Evolutionary conservation across 1,284 basidiomycete genomes (phyloP), one percentile per base, ranked within the genome.

Genomic region (Heterobasidion parviporum): DNA sequence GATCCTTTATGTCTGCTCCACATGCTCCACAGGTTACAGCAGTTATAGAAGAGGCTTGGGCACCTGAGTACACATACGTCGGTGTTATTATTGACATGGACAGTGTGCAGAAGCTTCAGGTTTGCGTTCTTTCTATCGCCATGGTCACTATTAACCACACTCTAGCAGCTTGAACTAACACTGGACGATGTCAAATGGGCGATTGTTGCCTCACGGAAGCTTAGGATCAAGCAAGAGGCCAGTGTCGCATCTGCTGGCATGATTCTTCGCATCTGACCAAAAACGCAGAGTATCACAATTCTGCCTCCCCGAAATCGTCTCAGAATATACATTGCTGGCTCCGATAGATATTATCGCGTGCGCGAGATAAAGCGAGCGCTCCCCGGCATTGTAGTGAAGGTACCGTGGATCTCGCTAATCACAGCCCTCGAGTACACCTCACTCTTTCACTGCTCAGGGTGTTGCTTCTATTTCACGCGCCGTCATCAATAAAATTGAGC

Each of bases 1-100:
- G 44, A 32, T 0, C 3, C n/a, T 3, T n/a, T 41, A n/a, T 41
- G 38, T 26, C 26, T 20, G 44, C 8, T 2, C 12, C 52, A 8
- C 60, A 94, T 20, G 44, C 8, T 2, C 12, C 52, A 8, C 60
- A 94, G 91, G 81, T 99, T 64, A 92, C 97, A 0, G 86, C 91
- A 33, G 83, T 96, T 15, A 80, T 99, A 34, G 97, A 98, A 68
- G 96, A 98, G 71, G 92, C 93, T n/a, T 99, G 95, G 94, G 90
- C 91, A 6, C 85, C 88, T 4, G 85, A 90, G 58, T 93, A 94
- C 62, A 93, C 92, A 0, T 99, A 95, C 65, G 85, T 99, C 54
- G 92, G 93, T 56, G 83, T 99, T 54, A 94, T 98, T 59, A 81
- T 99, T 45, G 96, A 99, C 68, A 83, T 82, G 68, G 84, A 91